phyloP scores from a whole-genome alignment of 2,329 filamentous ascomycete genomes.

The Boeremia lycopersici region DNA sequence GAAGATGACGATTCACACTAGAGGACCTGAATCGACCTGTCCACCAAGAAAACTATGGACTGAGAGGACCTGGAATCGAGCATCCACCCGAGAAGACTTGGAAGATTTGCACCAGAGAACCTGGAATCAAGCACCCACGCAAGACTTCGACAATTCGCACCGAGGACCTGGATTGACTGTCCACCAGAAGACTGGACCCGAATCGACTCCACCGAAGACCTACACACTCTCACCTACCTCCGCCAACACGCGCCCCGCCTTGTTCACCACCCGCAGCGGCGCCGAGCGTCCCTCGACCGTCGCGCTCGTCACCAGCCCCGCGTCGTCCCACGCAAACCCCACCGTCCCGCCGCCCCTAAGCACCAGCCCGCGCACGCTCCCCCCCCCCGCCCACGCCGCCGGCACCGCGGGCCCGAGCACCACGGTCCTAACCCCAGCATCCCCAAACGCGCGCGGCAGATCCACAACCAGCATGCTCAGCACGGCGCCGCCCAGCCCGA shows the following conservation, averaged over 20 bases:
- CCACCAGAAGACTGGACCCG: too few species aligned
- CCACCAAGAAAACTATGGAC: too few species aligned
- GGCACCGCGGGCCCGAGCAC: constrained; percentile 58
- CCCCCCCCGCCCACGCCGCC: constrained; percentile 52
- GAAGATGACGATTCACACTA: too few species aligned
- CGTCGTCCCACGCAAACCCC: constrained; percentile 53
- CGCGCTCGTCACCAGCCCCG: constrained; percentile 43
- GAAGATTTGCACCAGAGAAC: too few species aligned
- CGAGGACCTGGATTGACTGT: too few species aligned
- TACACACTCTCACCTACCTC: background rate
- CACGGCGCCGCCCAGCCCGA: constrained; percentile 61
- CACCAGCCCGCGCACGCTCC: constrained; percentile 53
- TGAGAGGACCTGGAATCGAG: too few species aligned
- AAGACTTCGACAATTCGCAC: too few species aligned
- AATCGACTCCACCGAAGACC: too few species aligned
- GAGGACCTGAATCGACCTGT: too few species aligned
- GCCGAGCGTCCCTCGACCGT: background rate
- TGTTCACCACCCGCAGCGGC: constrained; percentile 22
- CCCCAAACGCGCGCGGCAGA: constrained; percentile 41
- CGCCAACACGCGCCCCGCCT: constrained; percentile 6
- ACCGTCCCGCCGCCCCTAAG: constrained; percentile 54
- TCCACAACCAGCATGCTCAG: constrained; percentile 61
- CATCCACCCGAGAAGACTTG: too few species aligned
- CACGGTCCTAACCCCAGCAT: constrained; percentile 39
- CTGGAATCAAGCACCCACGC: too few species aligned